Conservation (phyloP, 1,284 basidiomycete species). For the Ustilago xerochloae region DNA sequence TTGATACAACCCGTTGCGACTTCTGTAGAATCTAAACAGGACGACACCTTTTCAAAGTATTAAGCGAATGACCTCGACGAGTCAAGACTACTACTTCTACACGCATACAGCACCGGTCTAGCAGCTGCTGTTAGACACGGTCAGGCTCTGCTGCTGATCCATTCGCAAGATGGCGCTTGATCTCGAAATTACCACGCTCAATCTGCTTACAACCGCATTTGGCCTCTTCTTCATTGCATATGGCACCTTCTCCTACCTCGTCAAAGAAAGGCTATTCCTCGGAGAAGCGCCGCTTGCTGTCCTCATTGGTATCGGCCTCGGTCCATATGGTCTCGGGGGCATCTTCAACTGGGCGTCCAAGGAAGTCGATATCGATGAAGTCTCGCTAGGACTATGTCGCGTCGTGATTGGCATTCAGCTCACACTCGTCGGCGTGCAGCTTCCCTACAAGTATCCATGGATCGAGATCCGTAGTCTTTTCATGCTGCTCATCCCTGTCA, state of each 20-base stretch:
- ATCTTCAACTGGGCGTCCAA: conserved; percentile 44
- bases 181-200: conserved; percentile 42
- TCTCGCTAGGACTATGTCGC: conserved; percentile 50
- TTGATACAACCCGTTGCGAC: too few species aligned
- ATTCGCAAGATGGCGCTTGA: conserved; percentile 22
- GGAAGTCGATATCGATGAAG: conserved; percentile 36
- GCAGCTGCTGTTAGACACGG: background rate
- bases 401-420: conserved; percentile 60
- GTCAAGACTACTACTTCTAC: background rate
- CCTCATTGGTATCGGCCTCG: conserved; percentile 51
- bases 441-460: conserved; percentile 57
- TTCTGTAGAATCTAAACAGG: too few species aligned
- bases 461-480: conserved; percentile 45
- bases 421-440: conserved; percentile 56
- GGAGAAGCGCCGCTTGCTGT: conserved; percentile 60
- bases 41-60: too few species aligned
- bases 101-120: conserved; percentile 1
- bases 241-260: conserved; percentile 54
- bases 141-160: background rate
- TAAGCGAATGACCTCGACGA: background rate
- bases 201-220: conserved; percentile 45
- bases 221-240: conserved; percentile 52
- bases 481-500: conserved; percentile 53
- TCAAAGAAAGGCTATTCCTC: conserved; percentile 59
- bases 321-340: conserved; percentile 52